A percentile compares a stretch with the other conserved stretches of the same genome.
Evolutionary conservation across 257 asterid species (phyloP).

Genomic region (Buddleja alternifolia): DNA sequence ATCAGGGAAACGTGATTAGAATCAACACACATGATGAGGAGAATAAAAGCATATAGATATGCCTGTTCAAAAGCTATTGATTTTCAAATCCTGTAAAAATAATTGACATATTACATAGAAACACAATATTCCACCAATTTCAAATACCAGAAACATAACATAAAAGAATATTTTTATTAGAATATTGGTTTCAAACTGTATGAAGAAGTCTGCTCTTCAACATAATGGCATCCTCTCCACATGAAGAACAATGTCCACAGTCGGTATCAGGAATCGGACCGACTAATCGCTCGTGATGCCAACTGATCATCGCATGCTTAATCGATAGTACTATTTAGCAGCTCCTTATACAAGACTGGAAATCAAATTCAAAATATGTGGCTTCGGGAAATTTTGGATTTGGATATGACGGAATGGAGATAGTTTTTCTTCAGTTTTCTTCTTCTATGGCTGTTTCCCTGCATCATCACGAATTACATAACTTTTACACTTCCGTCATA

Average conservation of each 20-base stretch:
- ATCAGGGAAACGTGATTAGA: neutral
- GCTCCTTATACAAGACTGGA: neutral
- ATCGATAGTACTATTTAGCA: neutral
- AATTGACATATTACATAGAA: constrained; percentile 10
- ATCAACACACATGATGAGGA: neutral
- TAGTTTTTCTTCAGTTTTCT: constrained; percentile 73
- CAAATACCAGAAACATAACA: neutral
- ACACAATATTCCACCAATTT: neutral
- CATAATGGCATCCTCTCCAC: no score
- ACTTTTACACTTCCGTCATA: neutral
- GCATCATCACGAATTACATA: constrained; percentile 35
- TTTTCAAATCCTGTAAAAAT: no score
- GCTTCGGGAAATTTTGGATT: constrained; percentile 22
- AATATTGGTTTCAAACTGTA: constrained; percentile 9
- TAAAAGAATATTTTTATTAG: neutral
- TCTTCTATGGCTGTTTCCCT: constrained; percentile 73
- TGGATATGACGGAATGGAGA: constrained; percentile 46
- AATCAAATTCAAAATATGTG: constrained; percentile 24
- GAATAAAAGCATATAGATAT: neutral
- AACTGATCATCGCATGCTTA: constrained; percentile 1
- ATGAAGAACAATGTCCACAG: neutral
- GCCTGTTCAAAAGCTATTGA: neutral
- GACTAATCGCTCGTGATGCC: neutral
- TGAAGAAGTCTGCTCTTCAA: constrained; percentile 11
- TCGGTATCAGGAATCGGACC: neutral